phyloP scores from a whole-genome alignment of 129 eudicot genomes.

The Helichrysum umbraculigerum region DNA sequence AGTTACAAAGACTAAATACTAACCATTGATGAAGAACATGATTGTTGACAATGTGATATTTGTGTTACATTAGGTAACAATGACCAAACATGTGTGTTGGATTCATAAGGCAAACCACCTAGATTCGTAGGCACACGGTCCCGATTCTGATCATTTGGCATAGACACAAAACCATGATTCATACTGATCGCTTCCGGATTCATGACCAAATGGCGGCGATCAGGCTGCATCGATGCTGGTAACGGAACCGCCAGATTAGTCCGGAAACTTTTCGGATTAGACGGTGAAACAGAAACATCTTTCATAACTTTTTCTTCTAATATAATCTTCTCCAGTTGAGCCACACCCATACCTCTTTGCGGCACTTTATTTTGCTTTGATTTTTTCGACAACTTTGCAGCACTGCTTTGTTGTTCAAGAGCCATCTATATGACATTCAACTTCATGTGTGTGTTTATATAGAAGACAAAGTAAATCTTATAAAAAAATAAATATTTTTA shows the following conservation, averaged over 20 bases:
- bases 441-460: conserved; percentile 17
- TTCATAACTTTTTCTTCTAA: conserved; percentile 58
- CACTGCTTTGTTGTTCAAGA: conserved; percentile 49
- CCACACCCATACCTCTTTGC: conserved; percentile 91
- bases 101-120: conserved; percentile 41
- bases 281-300: conserved; percentile 33
- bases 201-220: conserved; percentile 27
- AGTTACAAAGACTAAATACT: conserved; percentile 12
- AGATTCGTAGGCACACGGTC: conserved; percentile 30
- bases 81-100: conserved; percentile 29
- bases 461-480: not conserved
- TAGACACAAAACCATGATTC: conserved; percentile 21
- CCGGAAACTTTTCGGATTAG: conserved; percentile 42
- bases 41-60: conserved; percentile 48
- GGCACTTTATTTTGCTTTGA: conserved; percentile 65
- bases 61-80: conserved; percentile 14
- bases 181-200: conserved; percentile 28
- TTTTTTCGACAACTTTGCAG: conserved; percentile 50
- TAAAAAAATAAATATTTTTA: too few relatives aligned
- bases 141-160: conserved; percentile 30
- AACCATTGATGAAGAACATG: conserved; percentile 61
- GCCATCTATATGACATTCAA: conserved; percentile 35
- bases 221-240: conserved; percentile 38
- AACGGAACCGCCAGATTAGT: conserved; percentile 23
- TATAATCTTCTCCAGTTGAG: conserved; percentile 82